Base-by-base conservation (phyloP, 2,329 filamentous ascomycete genomes). In the Aspergillus aculeatus region DNA sequence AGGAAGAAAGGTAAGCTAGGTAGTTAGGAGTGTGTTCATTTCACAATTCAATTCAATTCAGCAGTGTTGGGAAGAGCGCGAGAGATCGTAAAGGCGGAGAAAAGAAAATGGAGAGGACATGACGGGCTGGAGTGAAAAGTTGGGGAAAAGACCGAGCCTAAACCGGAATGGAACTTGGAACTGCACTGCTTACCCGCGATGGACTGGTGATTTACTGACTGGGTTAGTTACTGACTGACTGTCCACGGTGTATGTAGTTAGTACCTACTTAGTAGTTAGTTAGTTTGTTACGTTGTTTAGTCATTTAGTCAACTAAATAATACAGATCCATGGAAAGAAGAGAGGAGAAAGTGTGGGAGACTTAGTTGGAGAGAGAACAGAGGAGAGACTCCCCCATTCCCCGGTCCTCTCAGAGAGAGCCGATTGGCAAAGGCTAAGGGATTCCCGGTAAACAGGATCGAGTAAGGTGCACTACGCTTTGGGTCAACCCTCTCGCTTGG, bases 171-270 rank as follows among this genome's bases (percentile, higher is more conserved):
- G 6, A 29, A 29, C 26, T 29, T 29, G 26, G 26, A 29, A 55
- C 60, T 56, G 60, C 60, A 55, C 60, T 56, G 60, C 60, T 65
- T 66, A 66, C 56, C 64, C 64, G 53, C 53, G 53, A 35, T 12
- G 11, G 11, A 35, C 32, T 32, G 31, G 31, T 32, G 1, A 4
- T 32, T 32, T 7, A 32, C 31, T 32, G 6, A 32, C 31, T 32
- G 31, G 31, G 7, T 12, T 32, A 32, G 31, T 32, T 9, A 12
- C 12, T 32, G 31, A 32, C 12, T 32, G 21, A 21, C 21, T 21
- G 21, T 21, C 21, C 21, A 21, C 21, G 21, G 4, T 5, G 23
- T 23, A 23, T 23, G 3, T 23, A 23, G 23, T 23, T 23, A 23
- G 23, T 23, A 23, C 23, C n/a, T n/a, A n/a, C n/a, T n/a, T n/a